These are phyloP conservation scores for Phytophthora tubulina DNA, from an alignment of 352 stramenopile species.

Conservation along the genomic window DNA sequence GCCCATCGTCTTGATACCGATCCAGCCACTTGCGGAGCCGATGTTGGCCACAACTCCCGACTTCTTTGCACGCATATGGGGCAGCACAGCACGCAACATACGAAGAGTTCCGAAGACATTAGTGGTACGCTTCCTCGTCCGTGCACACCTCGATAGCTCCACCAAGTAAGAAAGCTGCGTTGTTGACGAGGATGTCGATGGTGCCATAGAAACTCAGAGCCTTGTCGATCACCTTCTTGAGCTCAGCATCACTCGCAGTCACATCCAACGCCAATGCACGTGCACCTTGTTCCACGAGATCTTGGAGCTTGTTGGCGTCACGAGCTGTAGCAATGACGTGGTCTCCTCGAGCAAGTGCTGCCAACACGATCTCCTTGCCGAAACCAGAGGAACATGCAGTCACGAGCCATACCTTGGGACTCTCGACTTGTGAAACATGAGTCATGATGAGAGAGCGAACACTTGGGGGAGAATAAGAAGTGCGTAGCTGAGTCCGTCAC, in stretches of 20 bases:
- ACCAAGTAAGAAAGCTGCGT: conserved; percentile 54
- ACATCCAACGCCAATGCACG: conserved; percentile 49
- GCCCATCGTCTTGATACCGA: conserved; percentile 41
- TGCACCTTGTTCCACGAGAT: conserved; percentile 45
- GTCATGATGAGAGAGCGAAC: conserved; percentile 21
- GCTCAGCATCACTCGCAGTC: conserved; percentile 45
- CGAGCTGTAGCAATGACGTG: conserved; percentile 62
- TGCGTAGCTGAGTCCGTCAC: background rate
- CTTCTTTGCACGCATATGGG: conserved; percentile 53
- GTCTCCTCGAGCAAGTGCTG: conserved; percentile 53
- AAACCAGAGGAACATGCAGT: conserved; percentile 63
- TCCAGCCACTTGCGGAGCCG: conserved; percentile 42
- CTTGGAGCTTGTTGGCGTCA: conserved; percentile 43
- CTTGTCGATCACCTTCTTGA: conserved; percentile 41
- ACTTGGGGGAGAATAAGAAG: conserved; percentile 23
- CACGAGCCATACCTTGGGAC: conserved; percentile 60
- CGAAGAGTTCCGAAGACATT: conserved; percentile 54
- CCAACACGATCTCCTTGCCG: conserved; percentile 54
- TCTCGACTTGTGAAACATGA: conserved; percentile 14
- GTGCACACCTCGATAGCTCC: conserved; percentile 60
- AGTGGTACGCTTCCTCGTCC: conserved; percentile 46
- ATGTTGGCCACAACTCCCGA: conserved; percentile 61
- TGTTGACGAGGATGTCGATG: conserved; percentile 68
- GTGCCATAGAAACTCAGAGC: conserved; percentile 49
- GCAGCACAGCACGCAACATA: conserved; percentile 50